Evolutionary conservation across 768 basidiomycete species (phyloP).

Genomic region (Hysterangium stoloniferum): DNA sequence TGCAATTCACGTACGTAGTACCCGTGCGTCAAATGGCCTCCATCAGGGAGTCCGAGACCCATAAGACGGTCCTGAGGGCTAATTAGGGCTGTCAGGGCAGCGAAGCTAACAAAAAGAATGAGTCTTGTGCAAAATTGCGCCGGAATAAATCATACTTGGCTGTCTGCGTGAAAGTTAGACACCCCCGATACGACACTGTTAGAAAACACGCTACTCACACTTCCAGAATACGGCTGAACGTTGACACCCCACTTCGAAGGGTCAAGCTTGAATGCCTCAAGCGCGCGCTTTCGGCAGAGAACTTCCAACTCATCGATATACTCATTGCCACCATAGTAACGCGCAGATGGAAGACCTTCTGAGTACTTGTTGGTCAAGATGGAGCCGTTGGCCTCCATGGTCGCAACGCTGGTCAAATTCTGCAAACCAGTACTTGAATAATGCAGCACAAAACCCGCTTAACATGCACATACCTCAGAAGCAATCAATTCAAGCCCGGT

Average conservation of each 20-base stretch:
- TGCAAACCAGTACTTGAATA: slow-evolving; percentile 22
- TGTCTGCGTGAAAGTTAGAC: slow-evolving; percentile 46
- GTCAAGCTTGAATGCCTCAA: slow-evolving; percentile 94
- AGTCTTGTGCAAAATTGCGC: not conserved
- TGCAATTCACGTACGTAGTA: slow-evolving; percentile 66
- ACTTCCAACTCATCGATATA: slow-evolving; percentile 94
- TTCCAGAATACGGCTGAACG: slow-evolving; percentile 96
- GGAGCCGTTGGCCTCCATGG: slow-evolving; percentile 98
- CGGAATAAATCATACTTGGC: slow-evolving; percentile 59
- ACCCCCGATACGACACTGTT: slow-evolving; percentile 16
- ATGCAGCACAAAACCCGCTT: not conserved
- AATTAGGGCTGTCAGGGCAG: slow-evolving; percentile 90
- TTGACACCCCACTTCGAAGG: slow-evolving; percentile 94
- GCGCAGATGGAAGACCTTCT: slow-evolving; percentile 95
- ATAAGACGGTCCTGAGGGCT: slow-evolving; percentile 97
- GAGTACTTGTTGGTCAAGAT: slow-evolving; percentile 99
- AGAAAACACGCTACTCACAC: slow-evolving; percentile 41
- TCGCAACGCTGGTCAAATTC: slow-evolving; percentile 94
- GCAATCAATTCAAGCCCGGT: slow-evolving; percentile 98
- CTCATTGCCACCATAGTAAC: slow-evolving; percentile 98
- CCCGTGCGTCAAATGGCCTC: slow-evolving; percentile 95
- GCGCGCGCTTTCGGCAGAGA: slow-evolving; percentile 91
- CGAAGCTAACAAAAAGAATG: slow-evolving; percentile 57
- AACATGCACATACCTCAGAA: slow-evolving; percentile 67
- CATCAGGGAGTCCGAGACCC: slow-evolving; percentile 97